Evolutionary conservation across 176 grass and related monocot species (phyloP), one percentile per base, ranked within the genome.

Genomic region (Avena insularis): DNA sequence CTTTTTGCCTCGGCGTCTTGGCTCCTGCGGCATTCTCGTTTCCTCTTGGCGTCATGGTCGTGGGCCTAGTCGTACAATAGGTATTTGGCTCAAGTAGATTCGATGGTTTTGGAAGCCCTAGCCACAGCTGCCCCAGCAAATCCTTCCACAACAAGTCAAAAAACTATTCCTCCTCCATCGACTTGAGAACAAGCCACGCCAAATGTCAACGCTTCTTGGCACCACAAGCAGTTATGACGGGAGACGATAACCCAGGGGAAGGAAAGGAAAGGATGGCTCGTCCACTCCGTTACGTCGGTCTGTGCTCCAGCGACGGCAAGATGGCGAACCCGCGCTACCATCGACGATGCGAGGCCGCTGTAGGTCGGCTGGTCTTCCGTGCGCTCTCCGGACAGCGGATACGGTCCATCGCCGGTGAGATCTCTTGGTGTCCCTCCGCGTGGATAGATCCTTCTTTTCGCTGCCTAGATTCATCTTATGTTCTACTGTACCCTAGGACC

Each of bases 281-380:
- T 47, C 71, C n/a, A 23, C 69, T 60, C 35, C 15, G 55, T 71
- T 90, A 84, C 56, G 58, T 72, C 45, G 80, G 64, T 13, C 6
- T 16, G 62, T 93, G 73, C 16, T 82, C 86, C 54, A 66, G 71
- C 43, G 43, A 74, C 87, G 31, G 65, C 76, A 33, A 94, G 78
- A 45, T 61, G 36, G 63, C 69, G 20, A 19, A 60, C 68, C 78
- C 2, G 61, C 9, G 60, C 60, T 63, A 27, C 23, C 23, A 65
- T 31, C 58, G 58, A 15, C 53, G 33, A 33, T 33, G 29, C 68
- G 64, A n/a, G 27, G 67, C 1, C 29, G 16, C 25, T 54, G 48
- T 15, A 4, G 43, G 19, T 14, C 38, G 35, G 53, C 17, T 63
- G 19, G 14, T 73, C 79, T 50, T 66, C 71, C 35, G 45, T 20